Evolutionary conservation across 2,329 filamentous ascomycete species (phyloP).

Genomic region (Colletotrichum shisoi): DNA sequence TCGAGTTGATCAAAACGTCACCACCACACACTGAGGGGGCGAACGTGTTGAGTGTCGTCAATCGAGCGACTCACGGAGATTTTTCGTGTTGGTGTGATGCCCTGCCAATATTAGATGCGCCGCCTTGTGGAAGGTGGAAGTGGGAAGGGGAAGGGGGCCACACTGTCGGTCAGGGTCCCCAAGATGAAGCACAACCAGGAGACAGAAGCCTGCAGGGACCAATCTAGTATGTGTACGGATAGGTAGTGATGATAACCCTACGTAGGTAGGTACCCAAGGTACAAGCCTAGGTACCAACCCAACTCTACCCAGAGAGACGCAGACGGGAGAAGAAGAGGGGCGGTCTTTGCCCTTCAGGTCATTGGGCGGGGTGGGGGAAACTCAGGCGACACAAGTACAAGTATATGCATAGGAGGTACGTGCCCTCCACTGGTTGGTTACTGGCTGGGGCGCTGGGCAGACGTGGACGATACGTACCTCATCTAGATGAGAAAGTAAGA

Average conservation of each 20-base stretch:
- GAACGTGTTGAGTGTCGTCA: slow-evolving; percentile 17
- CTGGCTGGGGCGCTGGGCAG: too few species aligned
- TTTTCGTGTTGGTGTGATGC: slow-evolving; percentile 11
- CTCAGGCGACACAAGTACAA: neutral
- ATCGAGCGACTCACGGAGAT: slow-evolving; percentile 30
- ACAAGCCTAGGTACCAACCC: too few species aligned
- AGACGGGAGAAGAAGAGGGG: neutral
- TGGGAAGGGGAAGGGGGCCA: neutral
- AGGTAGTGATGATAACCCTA: neutral
- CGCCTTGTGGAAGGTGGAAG: neutral
- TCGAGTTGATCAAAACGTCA: neutral
- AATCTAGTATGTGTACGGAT: neutral
- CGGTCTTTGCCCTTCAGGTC: neutral
- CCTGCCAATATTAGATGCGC: slow-evolving; percentile 12
- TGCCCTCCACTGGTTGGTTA: neutral
- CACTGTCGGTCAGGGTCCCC: neutral
- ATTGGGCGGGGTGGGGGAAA: neutral
- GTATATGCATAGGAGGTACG: neutral
- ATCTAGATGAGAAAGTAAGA: slow-evolving; percentile 28
- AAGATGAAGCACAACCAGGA: slow-evolving; percentile 10
- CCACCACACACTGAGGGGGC: neutral
- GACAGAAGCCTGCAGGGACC: slow-evolving; percentile 16
- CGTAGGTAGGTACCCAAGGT: too few species aligned
- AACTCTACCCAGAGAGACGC: neutral
- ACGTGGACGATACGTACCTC: neutral